Conservation (phyloP, 805 yeast species). For the Lipomyces sp. region DNA sequence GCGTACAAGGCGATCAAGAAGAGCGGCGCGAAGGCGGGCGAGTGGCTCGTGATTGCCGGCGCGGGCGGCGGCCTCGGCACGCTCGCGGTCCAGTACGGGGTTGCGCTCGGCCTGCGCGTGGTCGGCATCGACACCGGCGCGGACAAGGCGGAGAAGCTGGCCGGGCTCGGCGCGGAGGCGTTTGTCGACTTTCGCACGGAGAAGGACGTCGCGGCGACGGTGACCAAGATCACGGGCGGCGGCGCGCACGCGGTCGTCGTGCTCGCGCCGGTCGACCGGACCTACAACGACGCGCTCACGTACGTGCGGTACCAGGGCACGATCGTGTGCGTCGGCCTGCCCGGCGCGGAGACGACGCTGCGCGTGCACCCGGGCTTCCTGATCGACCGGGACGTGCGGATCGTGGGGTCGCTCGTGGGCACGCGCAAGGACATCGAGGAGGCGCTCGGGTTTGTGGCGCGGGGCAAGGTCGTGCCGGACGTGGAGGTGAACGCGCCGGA, state of each 20-base stretch:
- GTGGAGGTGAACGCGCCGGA: constrained; percentile 22
- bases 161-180: constrained; percentile 60
- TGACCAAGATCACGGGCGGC: constrained; percentile 28
- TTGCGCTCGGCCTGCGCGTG: constrained; percentile 71
- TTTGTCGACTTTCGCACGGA: constrained; percentile 47
- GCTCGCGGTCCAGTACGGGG: constrained; percentile 68
- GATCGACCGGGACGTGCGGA: constrained; percentile 20
- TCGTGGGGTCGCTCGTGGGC: constrained; percentile 33
- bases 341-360: constrained; percentile 21
- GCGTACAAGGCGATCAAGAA: constrained; percentile 87
- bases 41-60: constrained; percentile 74
- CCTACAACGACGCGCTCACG: constrained; percentile 26
- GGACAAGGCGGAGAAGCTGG: constrained; percentile 54
- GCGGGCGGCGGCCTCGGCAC: constrained; percentile 80
- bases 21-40: constrained; percentile 62
- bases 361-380: constrained; percentile 22
- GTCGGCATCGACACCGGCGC: constrained; percentile 69
- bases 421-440: constrained; percentile 31
- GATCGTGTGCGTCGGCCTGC: constrained; percentile 31
- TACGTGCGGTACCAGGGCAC: constrained; percentile 30
- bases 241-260: constrained; percentile 32
- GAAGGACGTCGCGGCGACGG: constrained; percentile 42
- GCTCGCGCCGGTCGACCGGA: constrained; percentile 43
- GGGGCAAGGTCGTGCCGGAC: constrained; percentile 27
- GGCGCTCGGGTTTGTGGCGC: constrained; percentile 31